These are phyloP conservation scores for Xylariales sp. DNA, from an alignment of 2,329 filamentous ascomycete genomes.

Conservation along the genomic window DNA sequence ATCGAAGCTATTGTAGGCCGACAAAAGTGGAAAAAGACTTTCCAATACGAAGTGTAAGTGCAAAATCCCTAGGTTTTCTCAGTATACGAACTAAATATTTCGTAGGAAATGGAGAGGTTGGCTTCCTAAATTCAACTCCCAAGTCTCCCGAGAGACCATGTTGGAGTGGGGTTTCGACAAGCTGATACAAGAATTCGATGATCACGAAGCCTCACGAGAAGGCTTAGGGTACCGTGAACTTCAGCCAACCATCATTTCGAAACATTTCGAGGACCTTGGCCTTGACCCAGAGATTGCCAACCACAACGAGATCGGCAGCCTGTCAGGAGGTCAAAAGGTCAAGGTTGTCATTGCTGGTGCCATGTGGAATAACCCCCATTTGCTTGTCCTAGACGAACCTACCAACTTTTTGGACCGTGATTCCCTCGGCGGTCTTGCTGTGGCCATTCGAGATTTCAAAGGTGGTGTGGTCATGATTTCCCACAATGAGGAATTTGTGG, in stretches of 20 bases:
- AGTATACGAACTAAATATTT: constrained; percentile 40
- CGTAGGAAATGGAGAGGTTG: constrained; percentile 86
- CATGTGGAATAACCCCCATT: constrained; percentile 99
- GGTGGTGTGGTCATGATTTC: constrained; percentile 99
- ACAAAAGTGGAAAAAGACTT: constrained; percentile 99
- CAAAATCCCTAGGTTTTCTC: neutral
- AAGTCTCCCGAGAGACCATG: constrained; percentile 93
- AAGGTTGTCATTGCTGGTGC: constrained; percentile 97
- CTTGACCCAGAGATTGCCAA: constrained; percentile 98
- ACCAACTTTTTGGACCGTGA: constrained; percentile 99
- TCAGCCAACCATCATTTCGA: constrained; percentile 91
- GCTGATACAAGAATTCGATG: constrained; percentile 96
- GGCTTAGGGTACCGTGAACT: constrained; percentile 95
- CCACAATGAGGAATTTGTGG: constrained; percentile 99
- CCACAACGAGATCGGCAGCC: constrained; percentile 96
- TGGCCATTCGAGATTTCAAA: constrained; percentile 97
- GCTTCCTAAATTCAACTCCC: constrained; percentile 92
- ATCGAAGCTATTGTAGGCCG: constrained; percentile 93
- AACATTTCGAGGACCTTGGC: constrained; percentile 97
- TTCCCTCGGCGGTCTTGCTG: constrained; percentile 94
- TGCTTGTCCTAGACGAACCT: constrained; percentile 96
- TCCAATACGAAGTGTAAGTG: constrained; percentile 93
- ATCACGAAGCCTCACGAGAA: constrained; percentile 98
- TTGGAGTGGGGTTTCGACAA: constrained; percentile 88
- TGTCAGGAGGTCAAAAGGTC: constrained; percentile 98